Conservation (phyloP, 345 rosid species). For the Kernera saxatilis region DNA sequence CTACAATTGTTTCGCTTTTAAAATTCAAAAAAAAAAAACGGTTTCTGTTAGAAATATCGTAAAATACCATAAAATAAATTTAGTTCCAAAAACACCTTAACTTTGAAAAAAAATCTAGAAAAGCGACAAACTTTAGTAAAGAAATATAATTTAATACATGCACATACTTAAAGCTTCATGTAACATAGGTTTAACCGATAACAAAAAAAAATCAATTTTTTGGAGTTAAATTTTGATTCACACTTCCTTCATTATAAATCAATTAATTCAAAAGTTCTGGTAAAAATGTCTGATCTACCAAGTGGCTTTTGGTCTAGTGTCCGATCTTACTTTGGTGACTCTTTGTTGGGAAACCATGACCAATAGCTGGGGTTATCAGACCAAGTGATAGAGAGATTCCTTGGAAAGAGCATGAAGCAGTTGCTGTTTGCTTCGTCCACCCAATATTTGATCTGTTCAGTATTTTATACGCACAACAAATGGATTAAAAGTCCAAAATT, state of each 20-base stretch:
- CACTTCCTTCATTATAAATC: too few species aligned
- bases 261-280: neutral
- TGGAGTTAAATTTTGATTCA: too few species aligned
- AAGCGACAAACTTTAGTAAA: too few species aligned
- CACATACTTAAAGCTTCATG: too few species aligned
- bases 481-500: neutral
- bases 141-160: too few species aligned
- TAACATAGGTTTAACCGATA: too few species aligned
- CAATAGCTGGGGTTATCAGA: slow-evolving; percentile 44
- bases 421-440: slow-evolving; percentile 46
- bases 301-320: neutral
- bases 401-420: slow-evolving; percentile 60
- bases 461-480: neutral
- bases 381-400: slow-evolving; percentile 56
- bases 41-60: too few species aligned
- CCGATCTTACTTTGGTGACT: slow-evolving; percentile 39
- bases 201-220: too few species aligned
- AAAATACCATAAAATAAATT: neutral
- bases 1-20: slow-evolving; percentile 17
- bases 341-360: slow-evolving; percentile 43
- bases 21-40: neutral
- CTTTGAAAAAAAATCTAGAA: too few species aligned
- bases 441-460: slow-evolving; percentile 42
- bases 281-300: neutral
- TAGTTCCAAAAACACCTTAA: too few species aligned